phyloP scores from a whole-genome alignment of 164 flowering plant species.

The Kingdonia uniflora region DNA sequence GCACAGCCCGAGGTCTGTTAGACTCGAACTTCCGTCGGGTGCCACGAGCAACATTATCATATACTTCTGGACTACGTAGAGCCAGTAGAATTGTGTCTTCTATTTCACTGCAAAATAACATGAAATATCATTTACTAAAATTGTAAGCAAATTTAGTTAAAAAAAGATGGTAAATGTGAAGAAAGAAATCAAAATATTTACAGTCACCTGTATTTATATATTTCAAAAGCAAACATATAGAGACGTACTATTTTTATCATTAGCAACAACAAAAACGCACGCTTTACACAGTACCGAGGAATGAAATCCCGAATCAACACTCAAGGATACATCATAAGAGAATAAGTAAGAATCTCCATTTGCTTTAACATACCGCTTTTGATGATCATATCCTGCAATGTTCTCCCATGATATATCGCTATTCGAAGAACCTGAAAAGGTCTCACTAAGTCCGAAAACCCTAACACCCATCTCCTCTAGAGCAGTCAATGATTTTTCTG shows the following conservation, averaged over 20 bases:
- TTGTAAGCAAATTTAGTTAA: too few species aligned
- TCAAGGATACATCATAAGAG: too few species aligned
- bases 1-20: constrained; percentile 93
- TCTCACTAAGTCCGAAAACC: constrained; percentile 62
- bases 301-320: too few species aligned
- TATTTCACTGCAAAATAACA: constrained; percentile 46
- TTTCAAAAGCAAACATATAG: too few species aligned
- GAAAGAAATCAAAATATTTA: too few species aligned
- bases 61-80: constrained; percentile 77
- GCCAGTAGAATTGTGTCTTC: constrained; percentile 83
- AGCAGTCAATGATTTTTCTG: constrained; percentile 47
- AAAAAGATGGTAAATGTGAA: too few species aligned
- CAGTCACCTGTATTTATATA: too few species aligned
- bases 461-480: constrained; percentile 85
- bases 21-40: constrained; percentile 89
- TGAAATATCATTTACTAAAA: too few species aligned
- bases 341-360: not conserved
- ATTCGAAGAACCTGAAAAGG: constrained; percentile 15
- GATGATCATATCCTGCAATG: constrained; percentile 88
- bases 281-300: too few species aligned
- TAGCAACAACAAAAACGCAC: too few species aligned
- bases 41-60: constrained; percentile 91
- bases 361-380: constrained; percentile 56
- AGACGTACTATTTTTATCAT: too few species aligned
- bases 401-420: constrained; percentile 73